Evolutionary conservation across 495 filamentous ascomycete species (phyloP).

Genomic region (Daldinia concentrica): DNA sequence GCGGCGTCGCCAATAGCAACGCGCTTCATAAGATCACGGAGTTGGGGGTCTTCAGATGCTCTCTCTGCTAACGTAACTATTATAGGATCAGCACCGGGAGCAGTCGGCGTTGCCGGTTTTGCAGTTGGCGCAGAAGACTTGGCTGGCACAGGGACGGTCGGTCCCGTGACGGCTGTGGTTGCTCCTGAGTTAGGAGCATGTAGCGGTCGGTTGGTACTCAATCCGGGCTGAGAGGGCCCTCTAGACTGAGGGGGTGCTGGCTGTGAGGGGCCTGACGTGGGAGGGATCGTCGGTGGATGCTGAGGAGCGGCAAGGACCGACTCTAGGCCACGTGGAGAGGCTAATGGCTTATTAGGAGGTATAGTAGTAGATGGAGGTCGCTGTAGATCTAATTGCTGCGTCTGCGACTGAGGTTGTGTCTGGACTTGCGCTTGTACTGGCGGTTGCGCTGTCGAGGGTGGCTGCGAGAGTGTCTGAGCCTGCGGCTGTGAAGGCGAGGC

Average conservation of each 20-base stretch:
- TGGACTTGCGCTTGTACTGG: constrained; percentile 36
- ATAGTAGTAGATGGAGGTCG: constrained; percentile 26
- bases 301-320: constrained; percentile 48
- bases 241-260: constrained; percentile 35
- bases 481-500: constrained; percentile 22
- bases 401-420: constrained; percentile 30
- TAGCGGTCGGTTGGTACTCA: constrained; percentile 33
- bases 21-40: constrained; percentile 96
- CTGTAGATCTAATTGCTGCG: constrained; percentile 35
- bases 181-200: constrained; percentile 34
- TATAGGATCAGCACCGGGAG: constrained; percentile 74
- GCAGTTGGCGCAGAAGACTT: constrained; percentile 41
- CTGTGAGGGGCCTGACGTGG: constrained; percentile 29
- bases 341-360: constrained; percentile 22
- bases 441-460: constrained; percentile 24
- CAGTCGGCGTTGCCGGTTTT: constrained; percentile 40
- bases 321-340: constrained; percentile 43
- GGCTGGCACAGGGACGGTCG: constrained; percentile 31
- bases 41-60: constrained; percentile 82
- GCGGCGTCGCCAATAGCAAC: constrained; percentile 89
- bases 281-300: constrained; percentile 30
- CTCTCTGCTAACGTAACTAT: constrained; percentile 91
- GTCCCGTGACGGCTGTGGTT: constrained; percentile 18
- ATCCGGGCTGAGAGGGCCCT: constrained; percentile 29
- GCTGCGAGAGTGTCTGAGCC: constrained; percentile 23